Base-by-base conservation (phyloP, 371 early-diverging fungal species). In the Zancudomyces culisetae region DNA sequence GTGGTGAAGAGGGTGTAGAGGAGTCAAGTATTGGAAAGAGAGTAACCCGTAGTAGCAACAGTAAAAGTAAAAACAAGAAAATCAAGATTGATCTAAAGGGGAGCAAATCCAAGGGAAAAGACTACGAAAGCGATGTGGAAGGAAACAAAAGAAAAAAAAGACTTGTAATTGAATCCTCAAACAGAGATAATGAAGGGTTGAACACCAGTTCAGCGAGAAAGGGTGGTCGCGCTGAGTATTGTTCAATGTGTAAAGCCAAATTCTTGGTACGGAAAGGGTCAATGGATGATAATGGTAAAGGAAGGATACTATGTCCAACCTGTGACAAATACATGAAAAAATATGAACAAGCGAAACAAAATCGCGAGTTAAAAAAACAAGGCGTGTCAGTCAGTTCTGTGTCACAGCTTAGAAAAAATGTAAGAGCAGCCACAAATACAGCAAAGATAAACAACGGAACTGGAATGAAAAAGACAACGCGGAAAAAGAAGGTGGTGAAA, bases 201-300 rank as follows among this genome's bases (percentile, higher is more conserved):
- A 66, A 66, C 49, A 53, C 43, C 2, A 58, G 66, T 41, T 66
- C 66, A 1, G 66, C 66, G 24, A 55, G 66, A 43, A 66, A 66
- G 59, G 66, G 66, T 29, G 66, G 66, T 12, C 55, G 45, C 18
- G 59, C 64, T 53, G 51, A 55, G 45, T 41, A 42, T 3, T 66
- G 66, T 43, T 60, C 55, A 29, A 35, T 66, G 21, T 66, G 66
- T 40, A 49, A 47, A 20, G 49, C 46, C 29, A 45, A 51, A 43
- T 66, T 66, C 27, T 51, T 66, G 10, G 43, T 49, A 28, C 66
- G 66, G 8, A 60, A 54, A 29, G 58, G 52, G 42, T 21, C 46
- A 46, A n/a, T n/a, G n/a, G 28, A 18, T 45, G 45, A 28, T 28
- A 24, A 45, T 10, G 15, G 18, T 45, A 29, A 46, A 28, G 49